Evolutionary conservation across 805 yeast genomes (phyloP), one percentile per base, ranked within the genome.

Genomic region (Jamesozyma piceae): DNA sequence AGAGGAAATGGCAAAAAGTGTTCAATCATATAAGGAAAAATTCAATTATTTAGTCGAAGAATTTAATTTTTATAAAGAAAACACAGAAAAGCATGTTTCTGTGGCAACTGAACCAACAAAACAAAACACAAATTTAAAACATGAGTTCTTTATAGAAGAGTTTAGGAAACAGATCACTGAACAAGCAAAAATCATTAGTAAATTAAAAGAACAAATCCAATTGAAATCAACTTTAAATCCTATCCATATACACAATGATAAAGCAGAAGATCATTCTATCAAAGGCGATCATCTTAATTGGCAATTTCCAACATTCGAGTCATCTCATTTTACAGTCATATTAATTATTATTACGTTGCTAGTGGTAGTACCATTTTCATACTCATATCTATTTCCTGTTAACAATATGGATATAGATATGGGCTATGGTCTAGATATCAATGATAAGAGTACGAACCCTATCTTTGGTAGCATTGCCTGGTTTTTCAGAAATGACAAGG

Each of bases 81-180:
- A 33, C 37, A 47, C n/a, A 39, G 50, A 38, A 39, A 42, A 36
- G 33, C 18, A 24, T n/a, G 11, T 10, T 22, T 4, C 20, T 29
- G 32, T 15, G 11, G 34, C 29, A 31, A n/a, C n/a, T n/a, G n/a
- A n/a, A n/a, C n/a, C n/a, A n/a, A n/a, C n/a, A n/a, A 30, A 22
- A 6, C 18, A 41, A 6, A 13, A 19, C 3, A 20, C n/a, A 14
- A 29, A 42, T 29, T 38, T 55, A 9, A 48, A 49, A 26, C 55
- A 55, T 42, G 60, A 58, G 32, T 58, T 57, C 34, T 51, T 58
- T 15, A 52, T 60, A 6, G 48, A 50, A 15, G 64, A 59, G 43
- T 50, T 60, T 34, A 56, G 43, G 35, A 50, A 55, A 38, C 60
- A 57, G 39, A 37, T 60, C 19, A 48, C 44, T 27, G 63, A 58